Conservation (phyloP, 2,329 filamentous ascomycete species). For the Thielaviopsis euricoi region DNA sequence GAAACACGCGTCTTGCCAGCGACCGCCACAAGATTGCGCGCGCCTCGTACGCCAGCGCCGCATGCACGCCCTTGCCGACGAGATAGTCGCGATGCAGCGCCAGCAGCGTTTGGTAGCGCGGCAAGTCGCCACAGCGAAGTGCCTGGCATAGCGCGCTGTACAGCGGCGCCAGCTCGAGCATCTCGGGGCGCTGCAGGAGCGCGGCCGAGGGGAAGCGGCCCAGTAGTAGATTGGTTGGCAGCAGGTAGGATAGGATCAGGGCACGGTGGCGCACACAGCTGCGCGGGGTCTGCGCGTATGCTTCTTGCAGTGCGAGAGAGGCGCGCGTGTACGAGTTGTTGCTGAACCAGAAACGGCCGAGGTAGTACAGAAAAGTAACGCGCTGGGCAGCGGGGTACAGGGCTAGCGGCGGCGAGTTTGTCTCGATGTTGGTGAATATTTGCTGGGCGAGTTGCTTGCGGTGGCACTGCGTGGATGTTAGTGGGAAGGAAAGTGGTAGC, state of each 20-base stretch:
- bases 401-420: slow-evolving; percentile 63
- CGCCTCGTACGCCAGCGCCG: slow-evolving; percentile 60
- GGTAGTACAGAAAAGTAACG: slow-evolving; percentile 87
- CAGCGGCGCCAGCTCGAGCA: slow-evolving; percentile 41
- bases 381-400: slow-evolving; percentile 75
- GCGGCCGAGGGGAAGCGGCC: slow-evolving; percentile 59
- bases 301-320: slow-evolving; percentile 55
- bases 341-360: slow-evolving; percentile 77
- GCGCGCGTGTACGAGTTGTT: slow-evolving; percentile 72
- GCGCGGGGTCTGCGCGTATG: slow-evolving; percentile 53
- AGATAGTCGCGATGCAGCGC: slow-evolving; percentile 54
- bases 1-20: slow-evolving; percentile 60
- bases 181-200: slow-evolving; percentile 56
- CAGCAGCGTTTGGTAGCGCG: slow-evolving; percentile 54
- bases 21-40: slow-evolving; percentile 75
- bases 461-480: slow-evolving; percentile 37
- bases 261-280: slow-evolving; percentile 56
- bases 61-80: slow-evolving; percentile 54
- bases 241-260: slow-evolving; percentile 67
- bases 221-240: slow-evolving; percentile 67
- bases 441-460: slow-evolving; percentile 74
- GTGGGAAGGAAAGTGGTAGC: no score
- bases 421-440: slow-evolving; percentile 76
- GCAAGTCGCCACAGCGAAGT: slow-evolving; percentile 57
- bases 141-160: slow-evolving; percentile 61